These are phyloP conservation scores for Aspergillus eucalypticola DNA, from an alignment of 2,329 filamentous ascomycete species.

Conservation along the genomic window DNA sequence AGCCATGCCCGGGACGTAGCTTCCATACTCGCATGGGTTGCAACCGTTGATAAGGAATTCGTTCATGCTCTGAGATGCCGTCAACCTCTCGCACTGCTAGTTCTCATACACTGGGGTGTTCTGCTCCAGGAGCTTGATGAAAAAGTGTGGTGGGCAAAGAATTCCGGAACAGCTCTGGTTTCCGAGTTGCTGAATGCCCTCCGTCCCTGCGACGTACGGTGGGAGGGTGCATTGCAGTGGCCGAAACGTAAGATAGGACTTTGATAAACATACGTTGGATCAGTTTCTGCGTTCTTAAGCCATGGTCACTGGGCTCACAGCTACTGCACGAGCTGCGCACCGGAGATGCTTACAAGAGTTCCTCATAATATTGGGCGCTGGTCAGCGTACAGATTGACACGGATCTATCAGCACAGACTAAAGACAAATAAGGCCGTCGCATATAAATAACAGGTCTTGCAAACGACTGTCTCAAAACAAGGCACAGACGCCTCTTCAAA, in stretches of 20 bases:
- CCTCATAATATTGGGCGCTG: background rate
- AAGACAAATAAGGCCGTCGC: background rate
- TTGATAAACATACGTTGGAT: conserved; percentile 10
- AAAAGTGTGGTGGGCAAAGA: conserved; percentile 38
- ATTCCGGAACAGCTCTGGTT: conserved; percentile 33
- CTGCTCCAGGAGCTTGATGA: conserved; percentile 35
- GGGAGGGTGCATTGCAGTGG: conserved; percentile 33
- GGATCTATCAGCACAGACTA: background rate
- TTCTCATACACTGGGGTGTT: conserved; percentile 41
- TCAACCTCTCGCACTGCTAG: conserved; percentile 33
- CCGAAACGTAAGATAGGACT: conserved; percentile 31
- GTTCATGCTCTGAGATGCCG: conserved; percentile 31
- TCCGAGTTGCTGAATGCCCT: conserved; percentile 29
- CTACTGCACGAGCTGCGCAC: background rate
- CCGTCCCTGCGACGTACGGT: conserved; percentile 22
- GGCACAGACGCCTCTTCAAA: conserved; percentile 6
- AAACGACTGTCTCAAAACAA: background rate
- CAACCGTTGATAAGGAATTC: conserved; percentile 35
- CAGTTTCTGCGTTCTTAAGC: background rate
- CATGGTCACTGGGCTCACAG: no score
- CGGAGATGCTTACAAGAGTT: background rate
- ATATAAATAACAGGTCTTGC: background rate
- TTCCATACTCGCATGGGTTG: conserved; percentile 38
- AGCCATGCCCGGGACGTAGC: conserved; percentile 27
- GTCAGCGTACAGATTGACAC: background rate